Percentiles rank a stretch among this genome's conserved stretches.
These are phyloP conservation scores for Colletotrichum destructivum DNA, from an alignment of 2,329 filamentous ascomycete genomes.

Conservation along the genomic window DNA sequence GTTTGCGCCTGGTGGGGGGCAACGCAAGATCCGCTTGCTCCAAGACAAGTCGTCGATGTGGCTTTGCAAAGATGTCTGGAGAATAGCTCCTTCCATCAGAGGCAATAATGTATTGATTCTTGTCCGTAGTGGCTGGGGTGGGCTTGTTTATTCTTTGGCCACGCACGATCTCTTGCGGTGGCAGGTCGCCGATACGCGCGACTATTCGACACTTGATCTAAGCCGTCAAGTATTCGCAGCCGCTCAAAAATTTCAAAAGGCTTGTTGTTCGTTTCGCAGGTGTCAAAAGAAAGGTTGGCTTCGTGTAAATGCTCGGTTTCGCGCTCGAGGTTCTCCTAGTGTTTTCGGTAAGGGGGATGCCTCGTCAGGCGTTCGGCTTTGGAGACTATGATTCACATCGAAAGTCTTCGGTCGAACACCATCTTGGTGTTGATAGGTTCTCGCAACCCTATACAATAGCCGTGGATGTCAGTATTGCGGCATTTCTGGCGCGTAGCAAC, in stretches of 20 bases:
- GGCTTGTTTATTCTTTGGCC: background rate
- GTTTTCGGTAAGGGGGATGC: background rate
- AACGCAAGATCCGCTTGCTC: background rate
- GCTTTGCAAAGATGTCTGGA: background rate
- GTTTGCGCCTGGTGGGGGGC: background rate
- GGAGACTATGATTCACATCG: slow-evolving; percentile 23
- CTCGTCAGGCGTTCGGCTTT: slow-evolving; percentile 19
- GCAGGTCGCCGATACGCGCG: slow-evolving; percentile 18
- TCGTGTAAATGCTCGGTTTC: slow-evolving; percentile 28
- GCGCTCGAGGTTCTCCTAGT: slow-evolving; percentile 32
- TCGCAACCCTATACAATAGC: slow-evolving; percentile 8
- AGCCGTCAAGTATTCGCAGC: slow-evolving; percentile 1
- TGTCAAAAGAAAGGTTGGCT: too few relatives aligned
- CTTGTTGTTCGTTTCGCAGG: slow-evolving; percentile 16
- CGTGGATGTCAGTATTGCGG: background rate
- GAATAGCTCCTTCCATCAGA: too few relatives aligned
- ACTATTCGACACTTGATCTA: slow-evolving; percentile 4
- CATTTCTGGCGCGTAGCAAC: background rate
- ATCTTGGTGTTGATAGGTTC: background rate
- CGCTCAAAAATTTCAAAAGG: slow-evolving; percentile 10
- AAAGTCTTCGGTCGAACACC: slow-evolving; percentile 4
- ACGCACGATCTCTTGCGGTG: slow-evolving; percentile 1
- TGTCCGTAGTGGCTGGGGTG: background rate
- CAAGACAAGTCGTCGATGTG: background rate
- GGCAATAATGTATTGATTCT: background rate